A percentile compares a stretch with the other conserved stretches of the same genome.
phyloP scores from a whole-genome alignment of 1,284 basidiomycete genomes.

The Inonotus obliquus region DNA sequence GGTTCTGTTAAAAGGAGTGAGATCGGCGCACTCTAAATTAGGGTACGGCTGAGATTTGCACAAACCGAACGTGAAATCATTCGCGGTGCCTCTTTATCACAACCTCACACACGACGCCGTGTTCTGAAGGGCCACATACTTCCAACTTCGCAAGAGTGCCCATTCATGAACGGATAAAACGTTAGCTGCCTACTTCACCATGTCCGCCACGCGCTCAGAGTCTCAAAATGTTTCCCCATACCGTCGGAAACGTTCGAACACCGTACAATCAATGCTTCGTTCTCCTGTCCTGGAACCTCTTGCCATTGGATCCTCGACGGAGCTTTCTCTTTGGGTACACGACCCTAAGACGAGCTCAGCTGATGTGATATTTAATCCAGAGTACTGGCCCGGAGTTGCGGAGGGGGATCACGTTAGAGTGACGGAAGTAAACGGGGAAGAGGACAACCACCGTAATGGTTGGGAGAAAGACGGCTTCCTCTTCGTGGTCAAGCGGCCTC shows the following conservation, averaged over 20 bases:
- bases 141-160: not conserved
- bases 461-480: slow-evolving; percentile 41
- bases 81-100: too few relatives aligned
- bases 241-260: slow-evolving; percentile 65
- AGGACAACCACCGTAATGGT: slow-evolving; percentile 28
- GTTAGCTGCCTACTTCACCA: slow-evolving; percentile 22
- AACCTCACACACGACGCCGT: too few relatives aligned
- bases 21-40: too few relatives aligned
- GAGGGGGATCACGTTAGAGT: slow-evolving; percentile 70
- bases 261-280: slow-evolving; percentile 55
- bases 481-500: slow-evolving; percentile 49
- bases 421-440: slow-evolving; percentile 38
- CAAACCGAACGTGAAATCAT: too few relatives aligned
- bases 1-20: too few relatives aligned
- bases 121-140: not conserved
- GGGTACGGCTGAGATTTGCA: too few relatives aligned
- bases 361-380: slow-evolving; percentile 61
- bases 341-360: slow-evolving; percentile 49
- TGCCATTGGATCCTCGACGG: slow-evolving; percentile 54
- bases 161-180: not conserved
- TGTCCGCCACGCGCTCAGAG: slow-evolving; percentile 57
- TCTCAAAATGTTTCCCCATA: slow-evolving; percentile 45
- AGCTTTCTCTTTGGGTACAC: slow-evolving; percentile 69
- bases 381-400: slow-evolving; percentile 67
- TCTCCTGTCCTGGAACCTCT: slow-evolving; percentile 36